phyloP scores from a whole-genome alignment of 2,329 filamentous ascomycete genomes.

The Pseudogymnoascus destructans region DNA sequence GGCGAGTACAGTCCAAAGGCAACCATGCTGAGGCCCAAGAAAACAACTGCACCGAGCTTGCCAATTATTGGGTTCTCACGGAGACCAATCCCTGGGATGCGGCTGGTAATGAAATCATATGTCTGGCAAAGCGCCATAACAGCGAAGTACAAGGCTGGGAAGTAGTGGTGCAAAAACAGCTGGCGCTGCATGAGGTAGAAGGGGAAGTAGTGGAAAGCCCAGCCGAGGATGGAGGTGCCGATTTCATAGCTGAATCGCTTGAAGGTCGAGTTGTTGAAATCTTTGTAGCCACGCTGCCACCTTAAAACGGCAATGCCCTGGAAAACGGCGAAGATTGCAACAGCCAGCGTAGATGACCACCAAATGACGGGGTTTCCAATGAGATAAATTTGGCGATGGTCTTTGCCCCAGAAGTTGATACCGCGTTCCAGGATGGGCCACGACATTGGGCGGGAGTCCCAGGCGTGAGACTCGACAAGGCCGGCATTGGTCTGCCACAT shows the following conservation, averaged over 20 bases:
- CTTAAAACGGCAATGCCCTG: conserved; percentile 78
- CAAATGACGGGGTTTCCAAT: conserved; percentile 91
- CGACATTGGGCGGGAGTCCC: conserved; percentile 87
- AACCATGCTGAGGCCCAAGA: conserved; percentile 60
- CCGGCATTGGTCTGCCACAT: conserved; percentile 99
- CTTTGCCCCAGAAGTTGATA: conserved; percentile 98
- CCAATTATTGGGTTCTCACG: conserved; percentile 61
- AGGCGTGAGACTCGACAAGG: conserved; percentile 88
- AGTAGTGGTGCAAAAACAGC: conserved; percentile 96
- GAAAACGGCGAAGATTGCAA: conserved; percentile 66
- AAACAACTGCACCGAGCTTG: conserved; percentile 55
- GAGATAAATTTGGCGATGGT: conserved; percentile 91
- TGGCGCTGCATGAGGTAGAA: conserved; percentile 98
- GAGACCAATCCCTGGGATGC: conserved; percentile 55
- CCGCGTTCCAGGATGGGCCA: conserved; percentile 88
- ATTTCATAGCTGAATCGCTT: conserved; percentile 98
- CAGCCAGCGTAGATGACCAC: conserved; percentile 74
- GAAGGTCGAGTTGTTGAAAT: conserved; percentile 72
- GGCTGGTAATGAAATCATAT: conserved; percentile 71
- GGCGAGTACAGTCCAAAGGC: conserved; percentile 80
- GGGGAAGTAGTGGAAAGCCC: conserved; percentile 97
- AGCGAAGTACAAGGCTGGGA: conserved; percentile 91
- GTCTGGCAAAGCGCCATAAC: conserved; percentile 80
- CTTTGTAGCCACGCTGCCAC: conserved; percentile 86
- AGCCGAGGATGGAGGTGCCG: conserved; percentile 77